Percentiles rank a stretch among this genome's conserved stretches.
These are phyloP conservation scores for Microglena sp. DNA, from an alignment of 139 green algal species.

Conservation along the genomic window DNA sequence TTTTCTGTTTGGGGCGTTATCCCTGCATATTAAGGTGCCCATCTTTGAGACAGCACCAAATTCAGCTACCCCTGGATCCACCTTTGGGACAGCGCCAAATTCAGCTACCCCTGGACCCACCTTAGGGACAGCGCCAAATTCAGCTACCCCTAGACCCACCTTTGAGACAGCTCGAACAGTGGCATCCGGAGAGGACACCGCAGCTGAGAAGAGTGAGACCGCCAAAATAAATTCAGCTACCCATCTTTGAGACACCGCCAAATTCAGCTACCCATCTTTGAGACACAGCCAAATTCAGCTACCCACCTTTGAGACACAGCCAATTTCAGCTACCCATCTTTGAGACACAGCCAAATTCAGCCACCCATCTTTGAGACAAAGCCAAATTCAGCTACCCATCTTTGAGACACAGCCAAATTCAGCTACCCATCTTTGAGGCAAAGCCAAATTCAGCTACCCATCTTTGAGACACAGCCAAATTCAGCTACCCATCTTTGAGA, in stretches of 20 bases:
- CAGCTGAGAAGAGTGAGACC: conserved; percentile 10
- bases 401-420: too few species aligned
- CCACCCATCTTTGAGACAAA: too few species aligned
- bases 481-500: neutral
- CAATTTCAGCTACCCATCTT: too few species aligned
- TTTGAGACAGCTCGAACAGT: conserved; percentile 15
- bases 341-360: too few species aligned
- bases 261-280: too few species aligned
- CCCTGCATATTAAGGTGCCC: neutral
- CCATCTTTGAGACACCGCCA: too few species aligned
- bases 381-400: too few species aligned
- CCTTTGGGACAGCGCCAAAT: neutral
- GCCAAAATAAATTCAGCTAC: too few species aligned
- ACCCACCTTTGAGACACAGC: too few species aligned
- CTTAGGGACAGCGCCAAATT: neutral
- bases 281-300: too few species aligned
- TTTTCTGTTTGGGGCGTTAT: too few species aligned
- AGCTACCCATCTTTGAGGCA: neutral
- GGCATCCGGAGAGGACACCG: conserved; percentile 20
- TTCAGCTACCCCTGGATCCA: neutral
- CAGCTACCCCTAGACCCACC: conserved; percentile 1
- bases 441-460: neutral
- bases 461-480: neutral
- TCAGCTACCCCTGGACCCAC: too few species aligned
- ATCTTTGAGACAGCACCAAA: neutral